Evolutionary conservation across 148 eudicot species (phyloP).

Genomic region (Rhododendron williamsianum): DNA sequence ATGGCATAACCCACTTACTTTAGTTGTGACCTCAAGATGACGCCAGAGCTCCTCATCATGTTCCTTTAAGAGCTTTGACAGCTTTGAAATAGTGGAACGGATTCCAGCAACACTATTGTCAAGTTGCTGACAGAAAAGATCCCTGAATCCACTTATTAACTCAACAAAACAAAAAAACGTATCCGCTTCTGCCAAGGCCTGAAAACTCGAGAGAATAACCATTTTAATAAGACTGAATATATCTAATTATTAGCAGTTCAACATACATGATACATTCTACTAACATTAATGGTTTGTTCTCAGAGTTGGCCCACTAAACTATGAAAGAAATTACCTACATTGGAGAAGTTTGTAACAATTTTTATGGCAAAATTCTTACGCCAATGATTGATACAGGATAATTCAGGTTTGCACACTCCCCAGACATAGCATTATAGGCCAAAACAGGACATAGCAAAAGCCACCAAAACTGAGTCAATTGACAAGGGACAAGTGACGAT

Average conservation of each 20-base stretch:
- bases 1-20: constrained; percentile 42
- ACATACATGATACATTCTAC: not conserved
- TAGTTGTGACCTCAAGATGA: constrained; percentile 92
- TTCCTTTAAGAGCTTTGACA: constrained; percentile 76
- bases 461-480: not conserved
- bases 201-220: constrained; percentile 22
- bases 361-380: not conserved
- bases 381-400: not conserved
- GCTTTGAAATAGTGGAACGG: constrained; percentile 81
- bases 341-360: not conserved
- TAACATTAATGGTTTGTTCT: not conserved
- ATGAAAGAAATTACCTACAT: not conserved
- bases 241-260: constrained; percentile 1
- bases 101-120: constrained; percentile 97
- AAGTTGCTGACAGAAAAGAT: constrained; percentile 91
- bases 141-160: constrained; percentile 84
- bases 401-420: not conserved
- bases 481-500: not conserved
- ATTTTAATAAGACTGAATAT: not conserved
- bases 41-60: constrained; percentile 99
- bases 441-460: not conserved
- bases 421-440: not conserved
- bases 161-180: constrained; percentile 97
- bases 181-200: constrained; percentile 92
- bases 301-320: not conserved